These are phyloP conservation scores for Lasiodiplodia citricola DNA, from an alignment of 2,329 filamentous ascomycete species.

Conservation along the genomic window DNA sequence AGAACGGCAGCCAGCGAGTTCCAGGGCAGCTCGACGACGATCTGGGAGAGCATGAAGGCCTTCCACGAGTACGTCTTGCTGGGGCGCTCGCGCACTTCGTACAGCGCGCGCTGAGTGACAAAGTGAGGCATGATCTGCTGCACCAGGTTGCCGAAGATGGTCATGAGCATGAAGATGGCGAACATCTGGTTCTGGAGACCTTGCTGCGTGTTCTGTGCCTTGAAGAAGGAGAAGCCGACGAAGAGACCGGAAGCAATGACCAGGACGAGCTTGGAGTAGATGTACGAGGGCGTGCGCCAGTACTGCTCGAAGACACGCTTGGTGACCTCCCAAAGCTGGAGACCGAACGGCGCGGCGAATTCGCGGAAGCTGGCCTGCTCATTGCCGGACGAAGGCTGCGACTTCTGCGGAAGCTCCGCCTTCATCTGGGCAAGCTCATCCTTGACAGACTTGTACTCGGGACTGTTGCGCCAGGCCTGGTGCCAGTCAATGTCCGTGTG, in stretches of 20 bases:
- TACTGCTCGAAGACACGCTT: constrained; percentile 86
- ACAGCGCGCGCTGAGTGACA: constrained; percentile 75
- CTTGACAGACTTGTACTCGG: constrained; percentile 52
- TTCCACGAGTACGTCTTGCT: constrained; percentile 83
- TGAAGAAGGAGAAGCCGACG: constrained; percentile 78
- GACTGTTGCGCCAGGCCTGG: constrained; percentile 54
- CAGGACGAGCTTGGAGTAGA: constrained; percentile 79
- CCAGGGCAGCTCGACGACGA: constrained; percentile 81
- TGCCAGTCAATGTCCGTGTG: constrained; percentile 58
- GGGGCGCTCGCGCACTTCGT: constrained; percentile 81
- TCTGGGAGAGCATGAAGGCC: constrained; percentile 78
- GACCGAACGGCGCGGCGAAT: constrained; percentile 76
- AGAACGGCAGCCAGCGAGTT: constrained; percentile 72
- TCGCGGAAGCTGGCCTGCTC: constrained; percentile 70
- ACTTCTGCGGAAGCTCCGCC: constrained; percentile 43
- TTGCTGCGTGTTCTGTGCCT: constrained; percentile 70
- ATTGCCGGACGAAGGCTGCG: constrained; percentile 41
- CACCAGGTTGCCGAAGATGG: constrained; percentile 75
- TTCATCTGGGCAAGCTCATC: constrained; percentile 54
- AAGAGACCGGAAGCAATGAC: constrained; percentile 71
- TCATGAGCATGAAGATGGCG: constrained; percentile 76
- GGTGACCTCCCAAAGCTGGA: constrained; percentile 71
- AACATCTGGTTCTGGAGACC: constrained; percentile 84
- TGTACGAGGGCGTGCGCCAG: constrained; percentile 88
- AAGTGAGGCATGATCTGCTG: constrained; percentile 83